Percentiles rank a stretch among this genome's conserved stretches.
These are phyloP conservation scores for Dictyostelium capitatum DNA, from an alignment of 78 protist species.

Conservation along the genomic window DNA sequence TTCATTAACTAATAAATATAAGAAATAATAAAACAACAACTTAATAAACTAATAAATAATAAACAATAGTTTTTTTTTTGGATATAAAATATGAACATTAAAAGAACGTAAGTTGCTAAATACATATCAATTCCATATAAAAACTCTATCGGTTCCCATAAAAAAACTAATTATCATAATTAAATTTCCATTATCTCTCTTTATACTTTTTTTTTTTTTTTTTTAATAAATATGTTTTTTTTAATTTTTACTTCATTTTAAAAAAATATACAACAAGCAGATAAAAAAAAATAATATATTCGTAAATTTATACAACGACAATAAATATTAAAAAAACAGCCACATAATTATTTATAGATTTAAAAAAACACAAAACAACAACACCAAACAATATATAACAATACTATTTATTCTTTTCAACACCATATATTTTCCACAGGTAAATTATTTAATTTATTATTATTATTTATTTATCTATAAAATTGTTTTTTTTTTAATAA, in stretches of 20 bases:
- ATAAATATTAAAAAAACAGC: neutral
- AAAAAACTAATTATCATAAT: neutral
- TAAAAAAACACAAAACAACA: neutral
- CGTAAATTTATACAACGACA: neutral
- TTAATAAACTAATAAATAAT: neutral
- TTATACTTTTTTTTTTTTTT: neutral
- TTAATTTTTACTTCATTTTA: neutral
- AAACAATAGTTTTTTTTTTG: neutral
- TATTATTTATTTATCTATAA: too few species aligned
- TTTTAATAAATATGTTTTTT: neutral
- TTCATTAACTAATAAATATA: neutral
- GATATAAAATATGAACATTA: neutral
- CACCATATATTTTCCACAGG: neutral
- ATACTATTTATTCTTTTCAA: neutral
- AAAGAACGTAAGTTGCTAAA: slow-evolving; percentile 10
- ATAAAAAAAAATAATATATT: neutral
- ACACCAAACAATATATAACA: neutral
- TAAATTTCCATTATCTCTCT: neutral
- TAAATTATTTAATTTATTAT: neutral
- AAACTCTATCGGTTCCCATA: too few species aligned
- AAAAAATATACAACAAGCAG: neutral
- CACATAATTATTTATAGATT: neutral
- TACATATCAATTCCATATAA: too few species aligned
- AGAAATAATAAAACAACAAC: neutral
- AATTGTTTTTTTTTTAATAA: neutral